Conservation (phyloP, 441 rosid species). For the Pelargonium cotyledonis region DNA sequence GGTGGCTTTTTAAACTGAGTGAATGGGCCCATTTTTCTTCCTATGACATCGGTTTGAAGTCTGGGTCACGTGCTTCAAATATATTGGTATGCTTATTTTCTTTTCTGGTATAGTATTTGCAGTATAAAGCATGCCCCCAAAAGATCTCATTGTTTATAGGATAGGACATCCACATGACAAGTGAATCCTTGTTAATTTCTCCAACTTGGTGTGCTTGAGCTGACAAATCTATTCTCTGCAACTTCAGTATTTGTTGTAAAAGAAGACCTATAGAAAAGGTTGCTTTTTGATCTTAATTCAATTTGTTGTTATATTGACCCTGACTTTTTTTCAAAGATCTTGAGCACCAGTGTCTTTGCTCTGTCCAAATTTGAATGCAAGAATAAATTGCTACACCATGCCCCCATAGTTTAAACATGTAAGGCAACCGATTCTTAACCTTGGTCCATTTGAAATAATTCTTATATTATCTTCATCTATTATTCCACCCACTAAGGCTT, state of each 20-base stretch:
- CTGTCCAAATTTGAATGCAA: not conserved
- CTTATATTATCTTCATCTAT: not conserved
- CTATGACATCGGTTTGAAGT: slow-evolving; percentile 75
- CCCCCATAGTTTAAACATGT: not conserved
- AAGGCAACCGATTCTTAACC: not conserved
- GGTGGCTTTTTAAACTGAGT: slow-evolving; percentile 91
- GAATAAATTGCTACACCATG: not conserved
- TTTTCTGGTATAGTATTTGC: slow-evolving; percentile 10
- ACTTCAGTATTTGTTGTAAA: not conserved
- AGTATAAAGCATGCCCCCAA: not conserved
- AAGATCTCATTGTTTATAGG: not conserved
- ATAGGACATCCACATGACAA: too few relatives aligned
- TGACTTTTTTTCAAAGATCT: too few relatives aligned
- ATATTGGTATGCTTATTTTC: slow-evolving; percentile 50
- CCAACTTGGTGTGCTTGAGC: slow-evolving; percentile 1
- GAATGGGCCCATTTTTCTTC: slow-evolving; percentile 88
- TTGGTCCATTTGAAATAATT: not conserved
- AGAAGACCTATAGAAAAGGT: not conserved
- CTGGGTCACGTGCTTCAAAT: slow-evolving; percentile 81
- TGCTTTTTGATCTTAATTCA: not conserved
- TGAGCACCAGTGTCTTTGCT: too few relatives aligned
- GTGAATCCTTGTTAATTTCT: not conserved
- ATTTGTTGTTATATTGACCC: not conserved
- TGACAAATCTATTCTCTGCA: not conserved
- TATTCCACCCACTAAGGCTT: too few relatives aligned